Evolutionary conservation across 129 eudicot species (phyloP), one percentile per base, ranked within the genome.

Genomic region (Tanacetum coccineum): DNA sequence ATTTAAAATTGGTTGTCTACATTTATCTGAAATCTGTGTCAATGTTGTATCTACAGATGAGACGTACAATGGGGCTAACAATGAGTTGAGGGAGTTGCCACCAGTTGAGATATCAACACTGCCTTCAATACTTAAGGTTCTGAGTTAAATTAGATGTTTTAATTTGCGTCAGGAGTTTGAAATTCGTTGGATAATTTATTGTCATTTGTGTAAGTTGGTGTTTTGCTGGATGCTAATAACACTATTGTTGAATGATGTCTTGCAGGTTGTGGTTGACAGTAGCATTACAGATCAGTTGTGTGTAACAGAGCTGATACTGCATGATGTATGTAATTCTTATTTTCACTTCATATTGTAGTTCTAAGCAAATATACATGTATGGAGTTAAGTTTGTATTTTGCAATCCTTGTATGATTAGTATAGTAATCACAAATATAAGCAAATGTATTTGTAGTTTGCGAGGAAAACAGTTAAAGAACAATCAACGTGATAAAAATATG

Each of bases 1-100:
- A n/a, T n/a, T 6, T 8, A 36, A 36, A 36, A 36, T 36, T 36
- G 40, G 42, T 9, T 36, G 10, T 36, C 42, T 36, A 36, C 6
- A 36, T 7, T 8, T 7, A 6, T 6, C 42, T 36, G 6, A 36
- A 36, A 36, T 36, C 42, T 36, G 6, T 36, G 42, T 36, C 1
- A 36, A 36, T 36, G 42, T 36, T 36, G 42, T 7, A 36, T 80
- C 3, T 87, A 61, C 87, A 92, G 98, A 72, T 79, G 96, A 88
- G 44, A 70, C 91, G 40, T 85, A 80, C 69, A 49, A 75, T 67
- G 82, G 81, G 62, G 80, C 81, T 72, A 80, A 80, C 76, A 82
- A 72, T 76, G 96, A 85, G 78, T 64, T 92, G 76, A 79, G 91
- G 81, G 98, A 88, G 87, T 81, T 92, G 68, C 98, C 98, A 66